Percentiles rank a stretch among this genome's conserved stretches.
phyloP scores from a whole-genome alignment of 306 rosid genomes.

The Citrullus mucosospermus region DNA sequence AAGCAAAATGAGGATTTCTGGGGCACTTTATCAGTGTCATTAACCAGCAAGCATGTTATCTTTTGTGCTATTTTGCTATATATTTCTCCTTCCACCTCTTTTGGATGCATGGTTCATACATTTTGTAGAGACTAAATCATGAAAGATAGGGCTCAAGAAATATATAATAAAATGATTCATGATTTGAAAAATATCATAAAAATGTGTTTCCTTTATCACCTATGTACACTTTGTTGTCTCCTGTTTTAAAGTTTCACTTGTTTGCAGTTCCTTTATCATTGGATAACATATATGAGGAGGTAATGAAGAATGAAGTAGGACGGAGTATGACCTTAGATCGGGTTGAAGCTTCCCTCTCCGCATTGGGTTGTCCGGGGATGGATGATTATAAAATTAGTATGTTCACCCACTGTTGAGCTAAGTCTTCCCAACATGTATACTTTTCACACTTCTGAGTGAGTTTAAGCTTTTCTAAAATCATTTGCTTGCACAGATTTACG shows the following conservation, averaged over 20 bases:
- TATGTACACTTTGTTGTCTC: background rate
- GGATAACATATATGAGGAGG: conserved; percentile 52
- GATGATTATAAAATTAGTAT: conserved; percentile 64
- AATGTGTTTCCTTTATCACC: background rate
- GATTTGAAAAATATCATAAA: background rate
- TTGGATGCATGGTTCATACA: background rate
- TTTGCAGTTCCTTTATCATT: conserved; percentile 60
- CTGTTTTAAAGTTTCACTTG: conserved; percentile 1
- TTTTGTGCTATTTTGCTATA: background rate
- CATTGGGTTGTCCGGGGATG: conserved; percentile 39
- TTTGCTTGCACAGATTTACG: conserved; percentile 44
- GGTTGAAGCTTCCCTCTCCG: conserved; percentile 49
- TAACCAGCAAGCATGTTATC: background rate
- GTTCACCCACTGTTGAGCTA: background rate
- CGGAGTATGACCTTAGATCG: conserved; percentile 52
- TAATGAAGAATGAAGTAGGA: conserved; percentile 58
- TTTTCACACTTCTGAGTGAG: conserved; percentile 7
- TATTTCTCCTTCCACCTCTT: background rate
- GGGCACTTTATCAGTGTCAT: background rate
- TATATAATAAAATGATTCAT: conserved; percentile 1
- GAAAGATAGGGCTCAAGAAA: background rate
- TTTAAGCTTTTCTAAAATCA: background rate
- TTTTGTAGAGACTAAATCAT: background rate
- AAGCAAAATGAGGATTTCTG: background rate
- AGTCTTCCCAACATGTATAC: background rate